Base-by-base conservation (phyloP, 768 basidiomycete genomes). In the Termitomyces sp. region DNA sequence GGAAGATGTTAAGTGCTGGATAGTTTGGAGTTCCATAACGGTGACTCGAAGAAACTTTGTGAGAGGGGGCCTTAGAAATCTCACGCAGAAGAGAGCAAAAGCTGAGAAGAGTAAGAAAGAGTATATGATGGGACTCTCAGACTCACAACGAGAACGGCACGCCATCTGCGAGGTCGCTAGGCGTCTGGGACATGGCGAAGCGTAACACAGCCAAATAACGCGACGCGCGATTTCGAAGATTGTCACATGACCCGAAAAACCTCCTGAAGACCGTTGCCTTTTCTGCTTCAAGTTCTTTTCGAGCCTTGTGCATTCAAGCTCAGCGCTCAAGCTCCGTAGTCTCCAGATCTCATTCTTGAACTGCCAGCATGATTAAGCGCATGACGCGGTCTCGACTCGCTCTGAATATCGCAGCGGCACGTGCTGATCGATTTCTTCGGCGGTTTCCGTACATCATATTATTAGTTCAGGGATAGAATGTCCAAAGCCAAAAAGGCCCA, bases 61-160 rank as follows among this genome's bases (percentile, higher is more conserved):
- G 73, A 9, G 75, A 72, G 46, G 65, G 62, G 44, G 74, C 69
- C 55, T 67, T 67, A 0, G 77, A 72, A 52, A 83, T 79, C 66
- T 79, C 76, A 53, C 74, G 76, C 43, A 84, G 65, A 12, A 85
- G 70, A 18, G 81, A 81, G 54, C 76, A 74, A 59, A 85, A 81
- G 63, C 83, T 85, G 20, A n/a, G n/a, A 35, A 41, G 48, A 32
- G 35, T 49, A 38, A 43, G 59, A 61, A 44, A 55, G 50, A 43
- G 47, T 23, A 30, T 5, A 38, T 33, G 6, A 32, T n/a, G 12
- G 20, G n/a, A 49, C 33, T 40, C 41, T 20, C 40, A 18, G 20
- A 64, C 68, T 57, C 55, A 72, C 71, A 68, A 70, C 6, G 70
- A 69, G 55, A 72, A 71, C 36, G 71, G 69, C 5, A 72, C 60